Conservation (phyloP, 208 protist species). For the Trypanosoma boissoni region DNA sequence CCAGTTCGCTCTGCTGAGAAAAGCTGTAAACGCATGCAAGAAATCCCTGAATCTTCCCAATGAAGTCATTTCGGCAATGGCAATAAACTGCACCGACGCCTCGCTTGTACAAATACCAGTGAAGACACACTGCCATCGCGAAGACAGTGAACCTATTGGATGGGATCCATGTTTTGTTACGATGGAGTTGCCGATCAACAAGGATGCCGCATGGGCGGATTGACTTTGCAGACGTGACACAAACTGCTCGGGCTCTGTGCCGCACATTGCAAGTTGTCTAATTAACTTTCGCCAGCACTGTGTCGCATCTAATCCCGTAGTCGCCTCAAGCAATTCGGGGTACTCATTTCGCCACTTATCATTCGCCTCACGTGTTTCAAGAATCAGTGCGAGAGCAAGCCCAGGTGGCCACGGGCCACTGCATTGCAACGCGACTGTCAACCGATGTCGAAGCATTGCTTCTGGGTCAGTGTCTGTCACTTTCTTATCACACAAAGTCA, state of each 20-base stretch:
- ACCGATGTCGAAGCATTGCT: conserved; percentile 1
- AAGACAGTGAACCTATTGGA: neutral
- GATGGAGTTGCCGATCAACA: neutral
- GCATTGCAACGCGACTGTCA: conserved; percentile 16
- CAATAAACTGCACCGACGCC: conserved; percentile 10
- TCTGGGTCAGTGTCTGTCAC: neutral
- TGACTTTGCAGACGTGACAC: too few relatives aligned
- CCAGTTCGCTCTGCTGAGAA: neutral
- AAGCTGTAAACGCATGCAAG: too few relatives aligned
- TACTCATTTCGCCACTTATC: neutral
- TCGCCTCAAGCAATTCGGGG: neutral
- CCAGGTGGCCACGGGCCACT: conserved; percentile 34
- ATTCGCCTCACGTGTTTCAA: neutral
- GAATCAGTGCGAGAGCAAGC: conserved; percentile 8
- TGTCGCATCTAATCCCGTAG: neutral
- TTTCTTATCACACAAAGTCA: neutral
- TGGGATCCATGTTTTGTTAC: too few relatives aligned
- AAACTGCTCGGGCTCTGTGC: too few relatives aligned
- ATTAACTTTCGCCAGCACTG: neutral
- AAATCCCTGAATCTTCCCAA: too few relatives aligned
- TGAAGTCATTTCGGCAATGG: neutral
- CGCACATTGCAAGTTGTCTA: too few relatives aligned
- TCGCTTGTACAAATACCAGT: conserved; percentile 8
- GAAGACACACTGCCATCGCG: neutral
- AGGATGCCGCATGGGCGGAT: too few relatives aligned